Evolutionary conservation across 2,329 filamentous ascomycete species (phyloP), one percentile per base, ranked within the genome.

Genomic region (Lecanicillium sp.): DNA sequence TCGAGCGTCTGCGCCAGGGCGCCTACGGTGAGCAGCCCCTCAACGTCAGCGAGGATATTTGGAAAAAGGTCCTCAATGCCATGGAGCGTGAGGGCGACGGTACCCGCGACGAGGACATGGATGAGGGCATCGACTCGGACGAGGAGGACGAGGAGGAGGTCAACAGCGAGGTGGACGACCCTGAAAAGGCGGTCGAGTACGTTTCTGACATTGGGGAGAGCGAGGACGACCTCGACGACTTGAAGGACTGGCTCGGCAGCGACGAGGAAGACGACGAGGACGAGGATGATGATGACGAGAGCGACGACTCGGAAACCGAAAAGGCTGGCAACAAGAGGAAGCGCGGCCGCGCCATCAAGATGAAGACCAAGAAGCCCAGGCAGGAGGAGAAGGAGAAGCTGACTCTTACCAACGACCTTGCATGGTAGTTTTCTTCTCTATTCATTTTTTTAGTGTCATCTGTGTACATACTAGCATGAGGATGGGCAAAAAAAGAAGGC

Each of bases 1-100:
- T 98, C 51, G 87, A 97, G 64, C 74, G 92, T 51, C 66, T 98
- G 61, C 76, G 89, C 48, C 89, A 87, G 56, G 92, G 92, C 33
- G 89, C 89, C 3, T 97, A 98, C 62, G 92, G 92, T 39, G 89
- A 97, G 53, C 79, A 87, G 58, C 92, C 92, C 30, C 71, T 98
- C 48, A 98, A 98, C 58, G 89, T 95, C 37, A 92, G 94, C 61
- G 88, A 96, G 60, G 74, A 77, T 12, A 87, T 98, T 45, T 98
- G 92, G 92, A 94, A 94, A 75, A 94, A 89, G 74, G 92, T 98
- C 7, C 78, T 98, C 51, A 80, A 81, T 45, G 87, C 87, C 4
- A 72, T 98, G 62, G 92, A 98, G 73, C 77, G 84, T 50, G 83
- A 84, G 51, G 89, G 90, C 43, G 81, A 94, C 54, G 90, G 84